Base-by-base conservation (phyloP, 208 protist species). In the Tritrichomonas musculus region DNA sequence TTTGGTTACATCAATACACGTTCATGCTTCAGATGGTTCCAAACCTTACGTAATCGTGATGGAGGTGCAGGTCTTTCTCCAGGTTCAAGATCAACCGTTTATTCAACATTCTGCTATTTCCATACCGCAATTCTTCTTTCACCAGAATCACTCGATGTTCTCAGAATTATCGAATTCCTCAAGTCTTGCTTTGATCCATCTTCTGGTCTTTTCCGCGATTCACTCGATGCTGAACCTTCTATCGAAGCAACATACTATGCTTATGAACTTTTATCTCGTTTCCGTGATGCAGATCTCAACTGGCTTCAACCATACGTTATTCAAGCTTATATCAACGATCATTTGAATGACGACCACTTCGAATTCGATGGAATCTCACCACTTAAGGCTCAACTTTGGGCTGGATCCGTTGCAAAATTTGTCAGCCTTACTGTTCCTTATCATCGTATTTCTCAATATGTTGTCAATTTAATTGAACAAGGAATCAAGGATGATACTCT, bases 11-110 rank as follows among this genome's bases (percentile, higher is more conserved):
- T 88, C 13, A 27, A 88, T 27, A 33, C 47, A 27, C 20, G 13
- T 1, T 57, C 14, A 17, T 44, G 41, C 47, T 47, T 53, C 41
- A 41, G 77, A 39, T 88, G 44, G 41, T 47, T 88, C 77, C 25
- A 13, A 57, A 53, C 77, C 41, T 33, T 88, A 27, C 77, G 47
- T 88, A 88, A 88, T 33, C 77, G 77, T 88, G 77, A 88, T 50
- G 77, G 77, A 22, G 77, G 77, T 88, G 77, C 77, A 14, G 77
- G 47, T 57, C 44, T 88, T 44, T 2, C 47, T 33, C 77, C 77
- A 88, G 77, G 77, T 14, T 36, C 30, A n/a, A 88, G 57, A 49
- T 88, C 77, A 9, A 57, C 77, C 5, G 47, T 88, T 50, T 44
- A 57, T 13, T 41, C 47, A 22, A 88, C 77, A 39, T 88, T 57